Base-by-base conservation (phyloP, 345 rosid genomes). In the Populus alba region DNA sequence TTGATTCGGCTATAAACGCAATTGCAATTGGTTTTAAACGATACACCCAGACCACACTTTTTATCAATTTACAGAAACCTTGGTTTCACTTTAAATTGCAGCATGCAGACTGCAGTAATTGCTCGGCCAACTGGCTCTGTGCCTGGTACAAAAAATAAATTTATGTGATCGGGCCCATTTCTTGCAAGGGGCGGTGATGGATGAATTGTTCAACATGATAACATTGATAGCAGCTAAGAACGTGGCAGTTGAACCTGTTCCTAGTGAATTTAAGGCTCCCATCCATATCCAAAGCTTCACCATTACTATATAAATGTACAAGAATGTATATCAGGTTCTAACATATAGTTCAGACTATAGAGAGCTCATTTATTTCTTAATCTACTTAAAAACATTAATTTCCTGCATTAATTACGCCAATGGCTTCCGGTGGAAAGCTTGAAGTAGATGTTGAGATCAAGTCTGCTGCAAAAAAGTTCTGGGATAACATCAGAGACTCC, bases 371-470 rank as follows among this genome's bases (percentile, higher is more conserved):
- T 22, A 16, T 25, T 63, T 67, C 70, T 37, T 33, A 23, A 10
- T 12, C 12, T 38, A 33, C 37, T 67, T 15, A 0, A 5, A 3
- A 31, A 3, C 6, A 12, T 6, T 27, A 27, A 27, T 27, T 67
- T 31, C 16, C 12, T 10, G 1, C 12, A 59, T n/a, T 33, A 63
- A 59, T n/a, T 33, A 63, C 1, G 10, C 17, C 68, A 78, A 92
- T 92, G 97, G 93, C 89, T 41, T 55, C 87, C 22, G 66, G 10
- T 66, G 92, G 94, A 68, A 89, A 85, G 73, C 89, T 94, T 75
- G 85, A 91, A 13, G 97, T 90, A 11, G 97, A 90, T 20, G 83
- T 92, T 57, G 97, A 93, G 77, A 77, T 93, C 66, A 91, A 93
- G 85, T 93, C 94, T 68, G 62, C 86, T 0, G 84, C 95, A 10